Conservation (phyloP, 495 filamentous ascomycete genomes). For the Bacidia rubella region DNA sequence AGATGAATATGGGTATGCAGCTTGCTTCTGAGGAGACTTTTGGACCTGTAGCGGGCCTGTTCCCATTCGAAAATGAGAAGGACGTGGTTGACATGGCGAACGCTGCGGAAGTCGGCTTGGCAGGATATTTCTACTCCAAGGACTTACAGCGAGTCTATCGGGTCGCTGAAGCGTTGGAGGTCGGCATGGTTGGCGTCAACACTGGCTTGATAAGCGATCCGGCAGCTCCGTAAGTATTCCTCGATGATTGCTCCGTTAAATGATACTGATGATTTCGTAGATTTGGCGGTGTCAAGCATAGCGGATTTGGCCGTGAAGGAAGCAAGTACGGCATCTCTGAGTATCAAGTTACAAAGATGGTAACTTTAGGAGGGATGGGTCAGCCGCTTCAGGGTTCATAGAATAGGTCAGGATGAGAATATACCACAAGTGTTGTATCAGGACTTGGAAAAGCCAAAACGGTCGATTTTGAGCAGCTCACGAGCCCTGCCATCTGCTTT, state of each 20-base stretch:
- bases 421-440: too few relatives aligned
- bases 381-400: constrained; percentile 30
- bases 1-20: constrained; percentile 70
- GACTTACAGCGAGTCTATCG: constrained; percentile 58
- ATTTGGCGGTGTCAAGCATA: constrained; percentile 90
- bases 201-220: constrained; percentile 73
- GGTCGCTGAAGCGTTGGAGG: constrained; percentile 73
- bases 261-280: constrained; percentile 25
- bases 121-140: constrained; percentile 76
- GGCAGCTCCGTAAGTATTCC: constrained; percentile 44
- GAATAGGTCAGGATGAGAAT: background rate
- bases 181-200: constrained; percentile 84
- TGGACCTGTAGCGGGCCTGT: constrained; percentile 73
- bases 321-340: constrained; percentile 85
- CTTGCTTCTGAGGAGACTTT: constrained; percentile 76
- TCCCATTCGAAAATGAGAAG: constrained; percentile 67
- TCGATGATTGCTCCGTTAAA: too few relatives aligned
- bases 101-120: constrained; percentile 60
- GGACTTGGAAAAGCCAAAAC: background rate
- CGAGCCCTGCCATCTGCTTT: too few relatives aligned
- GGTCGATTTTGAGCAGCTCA: too few relatives aligned
- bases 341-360: constrained; percentile 75
- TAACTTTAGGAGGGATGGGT: constrained; percentile 69
- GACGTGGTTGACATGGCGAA: constrained; percentile 76
- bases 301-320: constrained; percentile 85